Evolutionary conservation across 31 red algal species (phyloP), one percentile per base, ranked within the genome.

Genomic region (Odonthalia washingtoniensis): DNA sequence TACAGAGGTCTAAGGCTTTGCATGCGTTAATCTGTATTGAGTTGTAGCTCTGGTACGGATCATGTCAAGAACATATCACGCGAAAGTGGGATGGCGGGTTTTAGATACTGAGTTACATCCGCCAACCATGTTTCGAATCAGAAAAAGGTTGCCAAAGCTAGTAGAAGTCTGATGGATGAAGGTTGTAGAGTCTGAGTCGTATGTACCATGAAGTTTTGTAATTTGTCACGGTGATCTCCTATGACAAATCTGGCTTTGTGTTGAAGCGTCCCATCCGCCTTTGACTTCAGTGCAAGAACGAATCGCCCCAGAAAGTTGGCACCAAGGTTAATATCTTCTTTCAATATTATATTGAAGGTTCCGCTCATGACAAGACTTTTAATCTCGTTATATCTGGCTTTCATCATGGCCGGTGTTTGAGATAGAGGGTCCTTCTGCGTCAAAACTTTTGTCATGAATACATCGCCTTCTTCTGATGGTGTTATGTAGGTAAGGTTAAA

Each of bases 201-300:
- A 61, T 87, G 84, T 4, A 87, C 84, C 46, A 87, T 78, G 42
- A 84, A 73, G 34, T 74, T 36, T 40, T 84, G 70, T 37, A 84
- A 35, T 40, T 46, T 84, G 32, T 74, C 63, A 14, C 65, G 64
- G 38, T 74, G 81, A 30, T 52, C 81, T 30, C 73, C 44, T 3
- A 77, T 77, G 2, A 87, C 84, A 39, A 30, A 87, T 18, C 70
- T 0, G 17, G 84, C 70, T 26, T 77, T 81, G 28, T 66, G 40
- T 37, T 87, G 76, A 4, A 77, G 24, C 82, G 3, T 18, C 3
- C 0, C 52, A 35, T 72, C 70, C 34, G 72, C 70, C 3, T 3
- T 69, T 21, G 67, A 76, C 43, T 86, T 86, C 39, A 86, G 75
- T 12, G 83, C 73, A 5, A 75, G 39, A n/a, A 87, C 70, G 63